phyloP scores from a whole-genome alignment of 352 stramenopile species.

The Elongisporangium senticosum region DNA sequence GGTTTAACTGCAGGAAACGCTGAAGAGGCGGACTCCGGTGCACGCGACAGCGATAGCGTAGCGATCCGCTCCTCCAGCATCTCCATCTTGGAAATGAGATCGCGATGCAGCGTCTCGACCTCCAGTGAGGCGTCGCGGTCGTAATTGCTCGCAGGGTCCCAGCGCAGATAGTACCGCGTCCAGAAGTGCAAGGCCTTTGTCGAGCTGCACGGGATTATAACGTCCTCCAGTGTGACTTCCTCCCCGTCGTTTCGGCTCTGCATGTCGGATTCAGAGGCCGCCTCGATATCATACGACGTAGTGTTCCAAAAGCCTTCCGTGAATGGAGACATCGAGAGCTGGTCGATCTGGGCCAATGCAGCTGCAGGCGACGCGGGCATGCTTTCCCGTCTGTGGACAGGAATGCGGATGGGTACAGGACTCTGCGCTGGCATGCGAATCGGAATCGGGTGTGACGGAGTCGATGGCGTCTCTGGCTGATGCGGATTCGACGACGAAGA shows the following conservation, averaged over 20 bases:
- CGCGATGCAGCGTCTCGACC: constrained; percentile 51
- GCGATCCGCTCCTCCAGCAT: constrained; percentile 26
- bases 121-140: constrained; percentile 56
- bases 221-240: constrained; percentile 35
- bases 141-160: constrained; percentile 52
- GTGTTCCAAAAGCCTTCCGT: constrained; percentile 22
- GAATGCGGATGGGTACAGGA: neutral
- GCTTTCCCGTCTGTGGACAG: neutral
- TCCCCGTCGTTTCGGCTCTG: constrained; percentile 21
- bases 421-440: neutral
- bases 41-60: neutral
- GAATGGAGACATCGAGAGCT: neutral
- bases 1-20: neutral
- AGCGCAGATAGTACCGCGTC: constrained; percentile 76
- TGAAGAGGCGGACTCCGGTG: neutral
- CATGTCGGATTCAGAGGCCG: constrained; percentile 31
- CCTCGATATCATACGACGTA: constrained; percentile 16
- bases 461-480: constrained; percentile 4
- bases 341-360: neutral
- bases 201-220: constrained; percentile 62
- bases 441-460: constrained; percentile 3
- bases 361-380: neutral
- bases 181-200: constrained; percentile 73
- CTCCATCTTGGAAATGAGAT: constrained; percentile 34
- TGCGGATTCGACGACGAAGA: constrained; percentile 6